Conservation (phyloP, 2,329 filamentous ascomycete species). For the Trichoderma sp. region DNA sequence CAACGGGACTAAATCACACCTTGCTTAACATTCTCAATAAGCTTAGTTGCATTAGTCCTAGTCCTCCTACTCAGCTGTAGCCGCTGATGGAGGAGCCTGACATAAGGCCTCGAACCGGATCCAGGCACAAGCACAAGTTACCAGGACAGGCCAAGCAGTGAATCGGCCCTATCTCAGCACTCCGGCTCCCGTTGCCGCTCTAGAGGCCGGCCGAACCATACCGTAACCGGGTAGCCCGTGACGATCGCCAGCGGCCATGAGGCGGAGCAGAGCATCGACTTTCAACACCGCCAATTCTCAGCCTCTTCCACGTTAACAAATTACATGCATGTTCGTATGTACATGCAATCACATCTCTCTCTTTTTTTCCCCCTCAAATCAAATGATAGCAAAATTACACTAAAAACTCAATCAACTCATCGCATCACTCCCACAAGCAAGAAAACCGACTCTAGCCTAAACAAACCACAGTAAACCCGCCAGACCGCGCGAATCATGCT, state of each 20-base stretch:
- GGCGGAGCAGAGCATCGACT: neutral
- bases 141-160: neutral
- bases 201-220: neutral
- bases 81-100: neutral
- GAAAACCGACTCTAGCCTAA: neutral
- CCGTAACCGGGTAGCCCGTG: neutral
- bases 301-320: neutral
- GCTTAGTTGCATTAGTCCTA: neutral
- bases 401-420: neutral
- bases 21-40: slow-evolving; percentile 9
- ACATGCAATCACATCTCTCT: neutral
- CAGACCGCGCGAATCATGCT: neutral
- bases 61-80: neutral
- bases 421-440: neutral
- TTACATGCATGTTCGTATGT: neutral
- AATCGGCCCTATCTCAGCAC: slow-evolving; percentile 18
- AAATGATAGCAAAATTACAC: neutral
- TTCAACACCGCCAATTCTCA: neutral
- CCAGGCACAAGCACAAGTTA: slow-evolving; percentile 1
- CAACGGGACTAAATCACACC: neutral
- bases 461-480: neutral
- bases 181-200: neutral
- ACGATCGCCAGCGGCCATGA: neutral
- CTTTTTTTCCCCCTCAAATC: neutral
- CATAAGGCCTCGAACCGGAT: neutral